These are phyloP conservation scores for Lactarius trivialis DNA, from an alignment of 768 basidiomycete species.

Conservation along the genomic window DNA sequence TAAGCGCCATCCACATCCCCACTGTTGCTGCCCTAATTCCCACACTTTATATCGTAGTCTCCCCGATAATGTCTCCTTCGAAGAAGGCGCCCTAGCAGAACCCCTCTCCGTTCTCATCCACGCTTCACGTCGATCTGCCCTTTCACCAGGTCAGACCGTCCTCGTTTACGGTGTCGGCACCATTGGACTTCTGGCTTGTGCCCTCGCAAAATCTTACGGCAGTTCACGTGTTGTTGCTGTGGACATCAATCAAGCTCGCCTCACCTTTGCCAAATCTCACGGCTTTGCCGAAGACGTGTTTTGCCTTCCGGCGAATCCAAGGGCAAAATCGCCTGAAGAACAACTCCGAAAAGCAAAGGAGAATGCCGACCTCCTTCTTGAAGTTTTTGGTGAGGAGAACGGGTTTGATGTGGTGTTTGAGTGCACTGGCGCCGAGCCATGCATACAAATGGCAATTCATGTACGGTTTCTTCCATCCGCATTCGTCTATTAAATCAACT, in stretches of 20 bases:
- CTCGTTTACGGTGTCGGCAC: slow-evolving; percentile 91
- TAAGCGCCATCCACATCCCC: slow-evolving; percentile 37
- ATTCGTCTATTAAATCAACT: slow-evolving; percentile 3
- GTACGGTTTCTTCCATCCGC: slow-evolving; percentile 44
- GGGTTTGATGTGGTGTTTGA: slow-evolving; percentile 94
- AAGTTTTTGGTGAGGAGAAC: slow-evolving; percentile 51
- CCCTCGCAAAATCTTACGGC: slow-evolving; percentile 66
- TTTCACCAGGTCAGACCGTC: slow-evolving; percentile 53
- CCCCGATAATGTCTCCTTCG: slow-evolving; percentile 68
- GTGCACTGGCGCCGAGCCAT: slow-evolving; percentile 89
- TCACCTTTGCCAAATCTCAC: slow-evolving; percentile 68
- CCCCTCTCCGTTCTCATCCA: slow-evolving; percentile 87
- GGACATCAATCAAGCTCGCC: slow-evolving; percentile 79
- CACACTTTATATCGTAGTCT: slow-evolving; percentile 39
- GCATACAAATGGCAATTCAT: slow-evolving; percentile 86
- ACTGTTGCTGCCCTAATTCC: not conserved
- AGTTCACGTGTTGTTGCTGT: slow-evolving; percentile 67
- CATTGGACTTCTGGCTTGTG: slow-evolving; percentile 86
- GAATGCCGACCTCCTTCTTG: slow-evolving; percentile 43
- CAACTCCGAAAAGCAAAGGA: slow-evolving; percentile 57
- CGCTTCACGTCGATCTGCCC: slow-evolving; percentile 41
- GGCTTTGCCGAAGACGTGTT: slow-evolving; percentile 74
- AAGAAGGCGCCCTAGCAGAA: slow-evolving; percentile 84
- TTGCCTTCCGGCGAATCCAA: slow-evolving; percentile 47
- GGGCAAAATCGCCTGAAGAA: slow-evolving; percentile 49